Base-by-base conservation (phyloP, 2,329 filamentous ascomycete genomes). In the Sphaerulina populicola region DNA sequence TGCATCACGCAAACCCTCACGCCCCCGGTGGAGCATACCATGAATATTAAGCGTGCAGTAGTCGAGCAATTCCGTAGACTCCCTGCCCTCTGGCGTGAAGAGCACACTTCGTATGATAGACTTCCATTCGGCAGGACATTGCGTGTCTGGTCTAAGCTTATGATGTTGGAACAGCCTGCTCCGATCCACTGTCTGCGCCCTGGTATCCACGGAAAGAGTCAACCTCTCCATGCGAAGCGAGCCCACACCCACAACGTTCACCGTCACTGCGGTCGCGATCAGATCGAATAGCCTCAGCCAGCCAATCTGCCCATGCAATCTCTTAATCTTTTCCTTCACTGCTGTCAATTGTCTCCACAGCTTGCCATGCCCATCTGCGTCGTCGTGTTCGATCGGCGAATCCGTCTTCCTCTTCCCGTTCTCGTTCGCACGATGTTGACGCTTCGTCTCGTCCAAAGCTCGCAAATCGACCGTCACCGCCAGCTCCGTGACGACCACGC, bases 231-330 rank as follows among this genome's bases (percentile, higher is more conserved):
- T 74, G 64, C 95, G 87, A 39, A 97, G 68, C 55, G 83, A 86
- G 18, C 93, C 93, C 23, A 94, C 86, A 58, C 89, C 86, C 21
- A 84, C 75, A 31, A 97, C 75, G 51, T 83, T 83, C 48, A 95
- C 66, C 5, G 83, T 83, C 0, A 88, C 86, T 63, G 90, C 88
- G 14, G 83, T 83, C 9, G 89, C 88, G 23, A 94, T 82, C 33
- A 98, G 73, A 70, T 98, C 93, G 14, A 97, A 82, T 77, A 95
- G 77, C 48, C 86, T 81, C 57, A 98, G 78, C 86, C 88, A 96
- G 59, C 87, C 81, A 57, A 98, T 85, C 61, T 88, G 86, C 51
- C 86, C 76, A 64, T 98, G 93, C 47, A 98, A 69, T 51, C 78
- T 80, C 73, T 97, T 96, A 62, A 96, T 82, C 60, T 78, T 80